Conservation (phyloP, 1,284 basidiomycete species). For the Ceratobasidium sp. region DNA sequence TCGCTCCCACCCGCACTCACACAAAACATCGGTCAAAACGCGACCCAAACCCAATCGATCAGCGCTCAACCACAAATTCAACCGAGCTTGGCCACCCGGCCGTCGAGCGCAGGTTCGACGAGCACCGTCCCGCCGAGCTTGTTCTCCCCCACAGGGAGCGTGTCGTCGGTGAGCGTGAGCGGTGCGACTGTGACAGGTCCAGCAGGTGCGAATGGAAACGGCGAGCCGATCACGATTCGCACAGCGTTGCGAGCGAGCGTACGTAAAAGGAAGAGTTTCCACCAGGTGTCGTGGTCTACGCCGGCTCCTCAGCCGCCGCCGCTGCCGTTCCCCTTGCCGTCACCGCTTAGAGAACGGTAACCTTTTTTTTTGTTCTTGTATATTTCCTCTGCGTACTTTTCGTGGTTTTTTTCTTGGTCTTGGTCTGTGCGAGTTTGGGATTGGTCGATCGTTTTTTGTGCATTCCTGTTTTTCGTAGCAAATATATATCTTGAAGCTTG, state of each 20-base stretch:
- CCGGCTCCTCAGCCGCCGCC: not conserved
- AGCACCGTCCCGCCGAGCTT: conserved; percentile 27
- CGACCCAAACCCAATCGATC: conserved; percentile 42
- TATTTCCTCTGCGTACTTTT: conserved; percentile 7
- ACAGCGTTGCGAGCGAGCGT: conserved; percentile 47
- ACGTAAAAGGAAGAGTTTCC: conserved; percentile 49
- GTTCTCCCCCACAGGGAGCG: conserved; percentile 42
- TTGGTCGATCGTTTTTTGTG: not conserved
- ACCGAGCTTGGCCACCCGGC: conserved; percentile 19
- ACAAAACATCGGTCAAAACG: conserved; percentile 10
- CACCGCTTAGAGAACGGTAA: conserved; percentile 35
- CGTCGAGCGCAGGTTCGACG: conserved; percentile 25
- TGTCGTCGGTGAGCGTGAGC: conserved; percentile 20
- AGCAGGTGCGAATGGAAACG: not conserved
- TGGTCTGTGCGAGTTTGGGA: not conserved
- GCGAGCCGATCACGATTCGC: conserved; percentile 34
- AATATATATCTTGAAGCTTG: conserved; percentile 28
- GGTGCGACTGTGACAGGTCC: conserved; percentile 2
- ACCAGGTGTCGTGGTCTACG: conserved; percentile 44
- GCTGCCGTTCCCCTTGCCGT: conserved; percentile 19
- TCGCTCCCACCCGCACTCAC: conserved; percentile 56
- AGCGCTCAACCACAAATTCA: not conserved
- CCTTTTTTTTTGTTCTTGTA: not conserved
- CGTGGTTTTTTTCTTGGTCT: not conserved
- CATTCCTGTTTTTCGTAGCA: conserved; percentile 15